A percentile compares a stretch with the other conserved stretches of the same genome.
Evolutionary conservation across 352 stramenopile species (phyloP).

Genomic region (Porosira glacialis): DNA sequence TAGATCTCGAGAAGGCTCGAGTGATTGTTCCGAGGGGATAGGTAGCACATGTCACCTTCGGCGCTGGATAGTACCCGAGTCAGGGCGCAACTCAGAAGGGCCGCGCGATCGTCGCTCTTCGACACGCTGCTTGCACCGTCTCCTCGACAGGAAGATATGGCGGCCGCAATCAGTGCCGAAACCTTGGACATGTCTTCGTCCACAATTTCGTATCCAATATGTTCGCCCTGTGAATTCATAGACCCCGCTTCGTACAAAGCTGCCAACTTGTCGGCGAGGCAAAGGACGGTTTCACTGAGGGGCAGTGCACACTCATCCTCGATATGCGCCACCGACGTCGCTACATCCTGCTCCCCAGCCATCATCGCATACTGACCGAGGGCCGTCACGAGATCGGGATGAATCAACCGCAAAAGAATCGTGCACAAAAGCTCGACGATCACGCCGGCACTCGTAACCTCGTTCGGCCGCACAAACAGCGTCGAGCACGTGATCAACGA

Average conservation of each 20-base stretch:
- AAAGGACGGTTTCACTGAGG: conserved; percentile 40
- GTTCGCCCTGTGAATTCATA: conserved; percentile 2
- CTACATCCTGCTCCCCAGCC: conserved; percentile 1
- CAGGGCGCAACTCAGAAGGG: conserved; percentile 44
- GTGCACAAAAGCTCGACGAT: conserved; percentile 41
- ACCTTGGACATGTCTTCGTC: conserved; percentile 51
- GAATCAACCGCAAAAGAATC: conserved; percentile 39
- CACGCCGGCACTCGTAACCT: conserved; percentile 15
- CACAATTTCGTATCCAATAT: conserved; percentile 22
- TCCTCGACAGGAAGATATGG: conserved; percentile 46
- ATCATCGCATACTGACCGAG: conserved; percentile 25
- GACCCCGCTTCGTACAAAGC: background rate
- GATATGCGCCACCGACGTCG: conserved; percentile 8
- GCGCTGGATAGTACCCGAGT: conserved; percentile 29
- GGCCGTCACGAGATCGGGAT: conserved; percentile 24
- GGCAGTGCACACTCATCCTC: conserved; percentile 40
- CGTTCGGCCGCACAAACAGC: conserved; percentile 1
- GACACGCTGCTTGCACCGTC: conserved; percentile 21
- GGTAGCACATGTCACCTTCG: conserved; percentile 10
- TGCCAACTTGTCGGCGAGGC: conserved; percentile 37
- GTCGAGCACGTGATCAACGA: conserved; percentile 30
- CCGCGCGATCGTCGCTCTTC: too few species aligned
- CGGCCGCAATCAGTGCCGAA: conserved; percentile 28
- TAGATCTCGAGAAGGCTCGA: conserved; percentile 22
- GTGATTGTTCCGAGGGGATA: conserved; percentile 25